Evolutionary conservation across 1,139 yeast genomes (phyloP).

Genomic region (Oligophagozyma castellii): DNA sequence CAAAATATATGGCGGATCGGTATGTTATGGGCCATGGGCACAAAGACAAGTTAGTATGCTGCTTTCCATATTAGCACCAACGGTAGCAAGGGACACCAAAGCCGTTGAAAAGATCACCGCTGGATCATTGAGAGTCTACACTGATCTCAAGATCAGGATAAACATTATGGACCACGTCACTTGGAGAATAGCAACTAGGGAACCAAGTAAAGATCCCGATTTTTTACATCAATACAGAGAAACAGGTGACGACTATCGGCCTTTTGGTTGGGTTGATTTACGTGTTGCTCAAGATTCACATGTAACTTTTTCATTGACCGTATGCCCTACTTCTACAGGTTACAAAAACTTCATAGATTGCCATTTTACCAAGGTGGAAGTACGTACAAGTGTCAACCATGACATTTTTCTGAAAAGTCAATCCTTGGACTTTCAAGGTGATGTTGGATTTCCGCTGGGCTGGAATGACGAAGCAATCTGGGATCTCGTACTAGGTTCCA

Average conservation of each 20-base stretch:
- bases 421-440: constrained; percentile 40
- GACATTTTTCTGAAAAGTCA: constrained; percentile 59
- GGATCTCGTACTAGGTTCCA: constrained; percentile 43
- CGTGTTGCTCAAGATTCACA: constrained; percentile 44
- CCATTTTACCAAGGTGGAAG: constrained; percentile 43
- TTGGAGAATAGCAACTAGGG: constrained; percentile 74
- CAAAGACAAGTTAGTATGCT: constrained; percentile 65
- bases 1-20: constrained; percentile 46
- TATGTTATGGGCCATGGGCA: constrained; percentile 93
- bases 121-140: constrained; percentile 41
- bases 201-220: constrained; percentile 56
- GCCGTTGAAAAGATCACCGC: constrained; percentile 32
- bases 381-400: constrained; percentile 79
- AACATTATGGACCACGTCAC: constrained; percentile 48
- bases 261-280: constrained; percentile 88
- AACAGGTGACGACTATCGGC: constrained; percentile 28
- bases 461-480: constrained; percentile 77
- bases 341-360: constrained; percentile 41
- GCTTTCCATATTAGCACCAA: constrained; percentile 57
- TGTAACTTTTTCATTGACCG: constrained; percentile 35
- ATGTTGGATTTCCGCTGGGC: constrained; percentile 52
- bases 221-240: constrained; percentile 24
- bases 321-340: constrained; percentile 44
- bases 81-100: constrained; percentile 42
- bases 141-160: constrained; percentile 41